phyloP scores from a whole-genome alignment of 208 protist species.

The Trichomonas tenax region DNA sequence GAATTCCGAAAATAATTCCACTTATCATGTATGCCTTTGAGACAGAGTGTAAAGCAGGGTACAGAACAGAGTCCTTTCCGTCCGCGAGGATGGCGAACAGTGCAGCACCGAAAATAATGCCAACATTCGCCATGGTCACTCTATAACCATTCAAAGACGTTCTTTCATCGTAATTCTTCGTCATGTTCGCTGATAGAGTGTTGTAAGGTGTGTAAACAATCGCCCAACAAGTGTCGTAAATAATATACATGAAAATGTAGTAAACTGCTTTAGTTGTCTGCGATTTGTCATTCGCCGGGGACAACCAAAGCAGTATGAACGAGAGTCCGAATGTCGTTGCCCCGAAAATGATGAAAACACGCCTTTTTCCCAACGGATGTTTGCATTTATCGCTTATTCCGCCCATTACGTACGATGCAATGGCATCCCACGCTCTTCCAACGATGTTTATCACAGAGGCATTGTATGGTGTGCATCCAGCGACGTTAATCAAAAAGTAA shows the following conservation, averaged over 20 bases:
- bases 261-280: background rate
- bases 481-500: background rate
- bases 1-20: background rate
- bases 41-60: background rate
- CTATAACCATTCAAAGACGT: background rate
- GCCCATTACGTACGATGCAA: background rate
- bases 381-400: background rate
- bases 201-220: background rate
- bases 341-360: background rate
- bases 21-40: background rate
- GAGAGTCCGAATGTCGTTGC: background rate
- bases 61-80: background rate
- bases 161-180: background rate
- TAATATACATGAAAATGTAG: background rate
- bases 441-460: background rate
- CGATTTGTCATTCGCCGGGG: background rate
- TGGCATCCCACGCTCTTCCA: background rate
- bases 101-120: background rate
- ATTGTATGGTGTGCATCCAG: background rate
- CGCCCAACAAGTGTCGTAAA: background rate
- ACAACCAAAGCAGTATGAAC: background rate
- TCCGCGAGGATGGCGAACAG: background rate
- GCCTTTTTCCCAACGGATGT: background rate
- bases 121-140: background rate
- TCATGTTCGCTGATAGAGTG: background rate